Percentiles rank a stretch among this genome's conserved stretches.
Conservation (phyloP, 768 basidiomycete species). For the Botryobasidium botryosum region DNA sequence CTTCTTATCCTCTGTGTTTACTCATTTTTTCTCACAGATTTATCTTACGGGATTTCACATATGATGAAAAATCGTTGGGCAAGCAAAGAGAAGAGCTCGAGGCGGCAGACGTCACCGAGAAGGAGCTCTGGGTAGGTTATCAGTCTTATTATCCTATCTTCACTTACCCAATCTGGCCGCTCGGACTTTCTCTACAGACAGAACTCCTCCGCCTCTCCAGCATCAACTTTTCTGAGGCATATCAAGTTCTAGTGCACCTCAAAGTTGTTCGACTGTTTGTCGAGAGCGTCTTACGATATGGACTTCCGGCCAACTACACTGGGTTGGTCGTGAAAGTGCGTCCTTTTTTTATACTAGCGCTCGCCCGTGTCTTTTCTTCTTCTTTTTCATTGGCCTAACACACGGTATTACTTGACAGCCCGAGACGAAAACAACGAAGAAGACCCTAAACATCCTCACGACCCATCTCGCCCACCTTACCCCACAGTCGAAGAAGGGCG, state of each 20-base stretch:
- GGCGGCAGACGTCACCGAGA: conserved; percentile 70
- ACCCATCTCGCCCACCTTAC: conserved; percentile 66
- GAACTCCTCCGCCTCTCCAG: conserved; percentile 80
- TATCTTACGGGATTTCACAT: conserved; percentile 86
- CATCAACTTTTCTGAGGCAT: conserved; percentile 94
- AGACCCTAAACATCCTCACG: conserved; percentile 54
- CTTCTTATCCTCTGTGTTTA: conserved; percentile 1
- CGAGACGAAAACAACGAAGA: conserved; percentile 69
- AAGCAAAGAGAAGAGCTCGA: conserved; percentile 72
- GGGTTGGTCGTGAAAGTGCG: conserved; percentile 66
- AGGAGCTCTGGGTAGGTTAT: conserved; percentile 80
- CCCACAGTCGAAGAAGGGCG: conserved; percentile 38
- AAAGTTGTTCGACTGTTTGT: conserved; percentile 84
- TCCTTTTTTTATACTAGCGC: not conserved
- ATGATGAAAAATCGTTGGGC: conserved; percentile 60
- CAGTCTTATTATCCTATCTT: not conserved
- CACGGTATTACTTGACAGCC: conserved; percentile 36
- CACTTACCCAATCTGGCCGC: not conserved
- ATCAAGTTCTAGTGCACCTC: conserved; percentile 84
- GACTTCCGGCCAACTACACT: conserved; percentile 79
- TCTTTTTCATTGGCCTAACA: not conserved
- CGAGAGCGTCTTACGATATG: conserved; percentile 90
- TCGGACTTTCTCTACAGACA: conserved; percentile 33
- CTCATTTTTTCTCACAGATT: conserved; percentile 35
- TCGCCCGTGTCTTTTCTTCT: not conserved